Percentiles rank a stretch among this genome's conserved stretches.
phyloP scores from a whole-genome alignment of 352 stramenopile genomes.

The Phytophthora agathidicida region DNA sequence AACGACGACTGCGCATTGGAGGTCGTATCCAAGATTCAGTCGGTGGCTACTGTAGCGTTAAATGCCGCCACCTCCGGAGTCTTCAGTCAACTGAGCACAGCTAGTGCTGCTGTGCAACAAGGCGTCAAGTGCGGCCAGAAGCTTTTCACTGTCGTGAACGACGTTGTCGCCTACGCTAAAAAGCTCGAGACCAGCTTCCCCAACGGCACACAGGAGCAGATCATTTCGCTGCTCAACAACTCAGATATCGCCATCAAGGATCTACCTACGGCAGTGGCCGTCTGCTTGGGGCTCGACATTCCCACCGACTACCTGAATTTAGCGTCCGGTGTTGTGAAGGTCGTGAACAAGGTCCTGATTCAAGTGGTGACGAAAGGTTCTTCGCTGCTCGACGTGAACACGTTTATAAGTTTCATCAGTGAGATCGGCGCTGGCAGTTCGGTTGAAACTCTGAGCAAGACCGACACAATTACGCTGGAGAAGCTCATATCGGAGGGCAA shows the following conservation, averaged over 20 bases:
- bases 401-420: conserved; percentile 38
- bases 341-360: conserved; percentile 45
- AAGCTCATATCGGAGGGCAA: conserved; percentile 40
- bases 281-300: conserved; percentile 49
- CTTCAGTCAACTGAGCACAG: conserved; percentile 50
- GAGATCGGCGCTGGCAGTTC: conserved; percentile 22
- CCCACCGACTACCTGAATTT: conserved; percentile 33
- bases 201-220: conserved; percentile 49
- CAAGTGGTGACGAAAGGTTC: conserved; percentile 43
- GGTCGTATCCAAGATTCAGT: conserved; percentile 51
- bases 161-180: conserved; percentile 44
- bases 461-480: conserved; percentile 33
- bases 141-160: conserved; percentile 46
- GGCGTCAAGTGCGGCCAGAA: conserved; percentile 58
- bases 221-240: conserved; percentile 54
- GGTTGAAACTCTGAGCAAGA: conserved; percentile 18
- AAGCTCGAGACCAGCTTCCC: conserved; percentile 42
- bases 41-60: conserved; percentile 57
- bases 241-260: conserved; percentile 62
- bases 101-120: conserved; percentile 46
- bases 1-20: conserved; percentile 59
- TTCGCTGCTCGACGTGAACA: conserved; percentile 34
- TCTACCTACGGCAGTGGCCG: conserved; percentile 50
- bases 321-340: conserved; percentile 33
- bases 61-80: conserved; percentile 54